These are phyloP conservation scores for Wickerhamomyces sydowiorum DNA, from an alignment of 805 yeast species.

Conservation along the genomic window DNA sequence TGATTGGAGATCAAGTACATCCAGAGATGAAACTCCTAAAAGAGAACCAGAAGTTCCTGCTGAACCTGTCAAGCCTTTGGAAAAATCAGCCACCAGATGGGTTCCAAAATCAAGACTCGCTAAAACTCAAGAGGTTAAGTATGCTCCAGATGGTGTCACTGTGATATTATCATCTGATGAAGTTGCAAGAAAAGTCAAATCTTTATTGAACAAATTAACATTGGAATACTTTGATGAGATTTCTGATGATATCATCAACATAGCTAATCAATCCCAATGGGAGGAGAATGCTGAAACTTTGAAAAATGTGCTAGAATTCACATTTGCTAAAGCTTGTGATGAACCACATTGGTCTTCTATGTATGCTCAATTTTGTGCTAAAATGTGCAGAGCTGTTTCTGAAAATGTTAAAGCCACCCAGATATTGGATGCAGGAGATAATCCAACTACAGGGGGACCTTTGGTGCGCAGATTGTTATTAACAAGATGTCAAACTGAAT, in stretches of 20 bases:
- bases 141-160: slow-evolving; percentile 77
- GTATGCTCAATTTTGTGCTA: slow-evolving; percentile 90
- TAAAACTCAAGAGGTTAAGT: slow-evolving; percentile 48
- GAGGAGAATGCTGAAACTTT: slow-evolving; percentile 81
- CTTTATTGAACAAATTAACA: slow-evolving; percentile 88
- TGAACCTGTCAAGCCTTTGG: slow-evolving; percentile 76
- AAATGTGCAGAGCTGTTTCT: slow-evolving; percentile 61
- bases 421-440: slow-evolving; percentile 37
- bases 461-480: slow-evolving; percentile 78
- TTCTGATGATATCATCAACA: slow-evolving; percentile 63
- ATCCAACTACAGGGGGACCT: slow-evolving; percentile 52
- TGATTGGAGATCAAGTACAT: slow-evolving; percentile 46
- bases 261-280: slow-evolving; percentile 85
- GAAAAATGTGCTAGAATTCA: slow-evolving; percentile 72
- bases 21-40: slow-evolving; percentile 32
- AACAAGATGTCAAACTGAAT: slow-evolving; percentile 86
- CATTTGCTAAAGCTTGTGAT: slow-evolving; percentile 94
- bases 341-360: slow-evolving; percentile 97
- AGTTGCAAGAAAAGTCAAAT: slow-evolving; percentile 76
- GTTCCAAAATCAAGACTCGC: slow-evolving; percentile 70
- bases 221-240: slow-evolving; percentile 85
- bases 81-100: slow-evolving; percentile 86
- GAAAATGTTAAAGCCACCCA: slow-evolving; percentile 60
- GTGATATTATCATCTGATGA: slow-evolving; percentile 63
- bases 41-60: slow-evolving; percentile 44